Evolutionary conservation across 73 alveolate species (phyloP).

Genomic region (Paramecium caudatum): DNA sequence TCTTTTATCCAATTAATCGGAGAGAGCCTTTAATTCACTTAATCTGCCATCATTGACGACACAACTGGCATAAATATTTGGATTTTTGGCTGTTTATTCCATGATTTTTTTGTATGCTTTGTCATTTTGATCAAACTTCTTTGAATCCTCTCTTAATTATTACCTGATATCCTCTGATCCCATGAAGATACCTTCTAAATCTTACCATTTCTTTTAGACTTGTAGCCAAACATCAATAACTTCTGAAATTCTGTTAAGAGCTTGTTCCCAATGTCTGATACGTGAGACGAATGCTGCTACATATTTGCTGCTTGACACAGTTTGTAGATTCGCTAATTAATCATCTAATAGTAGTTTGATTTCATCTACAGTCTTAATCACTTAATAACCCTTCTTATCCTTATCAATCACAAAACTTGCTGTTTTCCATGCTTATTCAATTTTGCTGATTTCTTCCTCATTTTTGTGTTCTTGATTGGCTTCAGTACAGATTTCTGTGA

Average conservation of each 20-base stretch:
- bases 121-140: conserved; percentile 97
- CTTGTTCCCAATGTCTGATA: conserved; percentile 96
- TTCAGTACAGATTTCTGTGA: conserved; percentile 96
- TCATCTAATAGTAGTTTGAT: conserved; percentile 96
- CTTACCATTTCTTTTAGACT: conserved; percentile 99
- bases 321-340: conserved; percentile 93
- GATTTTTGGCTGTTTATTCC: conserved; percentile 95
- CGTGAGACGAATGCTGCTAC: conserved; percentile 94
- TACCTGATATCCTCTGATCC: conserved; percentile 99
- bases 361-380: conserved; percentile 94
- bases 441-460: conserved; percentile 92
- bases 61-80: conserved; percentile 97
- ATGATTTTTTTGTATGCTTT: conserved; percentile 93
- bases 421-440: conserved; percentile 95
- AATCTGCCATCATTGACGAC: conserved; percentile 88
- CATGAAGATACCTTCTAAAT: conserved; percentile 98
- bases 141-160: conserved; percentile 99
- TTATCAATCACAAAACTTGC: conserved; percentile 90
- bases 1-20: conserved; percentile 86
- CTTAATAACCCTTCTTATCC: conserved; percentile 94
- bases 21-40: conserved; percentile 83
- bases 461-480: conserved; percentile 98
- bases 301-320: conserved; percentile 93
- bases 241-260: conserved; percentile 96
- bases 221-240: conserved; percentile 97